Evolutionary conservation across 768 basidiomycete species (phyloP).

Genomic region (Pisolithus orientalis): DNA sequence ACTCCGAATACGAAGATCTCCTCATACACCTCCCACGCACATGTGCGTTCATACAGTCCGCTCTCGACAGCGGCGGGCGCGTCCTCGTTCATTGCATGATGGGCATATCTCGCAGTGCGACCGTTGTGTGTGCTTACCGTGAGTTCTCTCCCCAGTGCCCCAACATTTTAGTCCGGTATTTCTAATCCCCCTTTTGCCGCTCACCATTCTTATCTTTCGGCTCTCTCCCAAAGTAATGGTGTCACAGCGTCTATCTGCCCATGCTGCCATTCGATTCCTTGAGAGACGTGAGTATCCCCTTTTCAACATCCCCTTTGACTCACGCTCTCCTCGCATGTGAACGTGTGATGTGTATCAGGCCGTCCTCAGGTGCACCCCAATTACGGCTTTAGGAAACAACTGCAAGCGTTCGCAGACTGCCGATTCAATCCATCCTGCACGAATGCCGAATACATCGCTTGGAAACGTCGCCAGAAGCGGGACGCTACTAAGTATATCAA

Average conservation of each 20-base stretch:
- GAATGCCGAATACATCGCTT: conserved; percentile 45
- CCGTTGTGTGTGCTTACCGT: conserved; percentile 53
- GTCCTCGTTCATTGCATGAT: conserved; percentile 71
- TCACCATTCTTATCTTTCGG: background rate
- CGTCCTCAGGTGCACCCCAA: conserved; percentile 35
- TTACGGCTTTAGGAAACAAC: conserved; percentile 52
- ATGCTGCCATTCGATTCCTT: conserved; percentile 43
- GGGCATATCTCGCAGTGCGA: conserved; percentile 65
- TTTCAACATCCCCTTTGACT: background rate
- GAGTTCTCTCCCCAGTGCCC: conserved; percentile 17
- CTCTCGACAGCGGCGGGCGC: conserved; percentile 44
- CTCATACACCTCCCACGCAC: conserved; percentile 58
- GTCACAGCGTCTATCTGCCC: conserved; percentile 33
- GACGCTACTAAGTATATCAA: conserved; percentile 50
- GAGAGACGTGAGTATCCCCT: conserved; percentile 36
- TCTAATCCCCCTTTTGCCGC: conserved; percentile 2
- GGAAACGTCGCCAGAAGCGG: conserved; percentile 50
- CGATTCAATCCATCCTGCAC: conserved; percentile 37
- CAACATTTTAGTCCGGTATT: background rate
- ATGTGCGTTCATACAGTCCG: conserved; percentile 57
- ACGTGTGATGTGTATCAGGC: conserved; percentile 18
- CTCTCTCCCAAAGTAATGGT: conserved; percentile 41
- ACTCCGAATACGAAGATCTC: conserved; percentile 48
- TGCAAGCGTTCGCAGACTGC: conserved; percentile 49
- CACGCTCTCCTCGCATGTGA: too few relatives aligned